These are phyloP conservation scores for Phlyctochytrium bullatum DNA, from an alignment of 192 early-diverging fungal species.

Conservation along the genomic window DNA sequence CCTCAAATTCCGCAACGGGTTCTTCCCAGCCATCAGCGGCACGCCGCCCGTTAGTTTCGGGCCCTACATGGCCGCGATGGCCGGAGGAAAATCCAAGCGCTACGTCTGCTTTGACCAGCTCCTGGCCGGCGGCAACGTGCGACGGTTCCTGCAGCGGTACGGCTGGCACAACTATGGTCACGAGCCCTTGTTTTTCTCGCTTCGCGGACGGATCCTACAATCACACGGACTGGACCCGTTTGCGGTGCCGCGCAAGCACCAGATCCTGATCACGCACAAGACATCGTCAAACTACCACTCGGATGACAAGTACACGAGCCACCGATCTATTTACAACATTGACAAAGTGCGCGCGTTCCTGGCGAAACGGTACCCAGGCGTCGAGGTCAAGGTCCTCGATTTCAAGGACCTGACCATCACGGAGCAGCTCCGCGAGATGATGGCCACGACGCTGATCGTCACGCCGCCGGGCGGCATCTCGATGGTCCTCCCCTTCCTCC, in stretches of 20 bases:
- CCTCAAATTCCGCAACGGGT: constrained; percentile 20
- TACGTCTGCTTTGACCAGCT: constrained; percentile 33
- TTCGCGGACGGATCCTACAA: constrained; percentile 18
- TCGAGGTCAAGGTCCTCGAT: constrained; percentile 17
- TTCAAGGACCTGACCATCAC: constrained; percentile 19
- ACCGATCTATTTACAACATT: constrained; percentile 26
- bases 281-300: constrained; percentile 14
- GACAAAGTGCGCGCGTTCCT: constrained; percentile 9
- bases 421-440: constrained; percentile 29
- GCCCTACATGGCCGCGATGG: constrained; percentile 8
- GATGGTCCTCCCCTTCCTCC: constrained; percentile 34
- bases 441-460: constrained; percentile 27
- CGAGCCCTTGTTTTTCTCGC: constrained; percentile 29
- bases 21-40: constrained; percentile 18
- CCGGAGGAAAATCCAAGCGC: not conserved
- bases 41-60: constrained; percentile 17
- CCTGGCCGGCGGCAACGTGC: constrained; percentile 25
- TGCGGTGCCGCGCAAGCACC: constrained; percentile 15
- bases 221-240: constrained; percentile 17
- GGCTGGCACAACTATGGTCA: constrained; percentile 26
- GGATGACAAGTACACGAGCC: not conserved
- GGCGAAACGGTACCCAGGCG: constrained; percentile 3
- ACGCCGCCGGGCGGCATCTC: constrained; percentile 32
- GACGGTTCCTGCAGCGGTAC: constrained; percentile 17
- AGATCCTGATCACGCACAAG: constrained; percentile 38